Percentiles rank a stretch among this genome's conserved stretches.
Conservation (phyloP, 1,284 basidiomycete genomes). For the Ceratobasidium sp. region DNA sequence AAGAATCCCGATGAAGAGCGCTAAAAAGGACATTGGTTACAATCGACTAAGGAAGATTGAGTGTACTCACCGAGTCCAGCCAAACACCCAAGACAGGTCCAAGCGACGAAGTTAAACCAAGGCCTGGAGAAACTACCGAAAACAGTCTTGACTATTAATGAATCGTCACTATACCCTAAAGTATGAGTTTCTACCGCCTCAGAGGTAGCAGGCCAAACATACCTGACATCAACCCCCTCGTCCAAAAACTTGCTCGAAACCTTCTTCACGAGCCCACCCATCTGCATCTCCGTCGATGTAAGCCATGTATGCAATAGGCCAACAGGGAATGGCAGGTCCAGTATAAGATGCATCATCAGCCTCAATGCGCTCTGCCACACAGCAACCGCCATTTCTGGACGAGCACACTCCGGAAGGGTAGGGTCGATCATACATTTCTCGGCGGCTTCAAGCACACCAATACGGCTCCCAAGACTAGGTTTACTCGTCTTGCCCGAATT, state of each 20-base stretch:
- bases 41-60: neutral
- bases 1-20: slow-evolving; percentile 25
- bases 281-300: slow-evolving; percentile 12
- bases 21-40: neutral
- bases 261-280: slow-evolving; percentile 14
- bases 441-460: slow-evolving; percentile 16
- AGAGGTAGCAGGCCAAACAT: neutral
- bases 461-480: neutral
- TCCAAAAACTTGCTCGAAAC: slow-evolving; percentile 28
- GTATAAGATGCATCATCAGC: slow-evolving; percentile 28
- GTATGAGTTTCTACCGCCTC: neutral
- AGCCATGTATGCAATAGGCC: slow-evolving; percentile 34
- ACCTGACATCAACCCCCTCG: slow-evolving; percentile 4
- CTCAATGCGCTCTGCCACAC: slow-evolving; percentile 26
- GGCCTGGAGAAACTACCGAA: slow-evolving; percentile 37
- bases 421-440: slow-evolving; percentile 22
- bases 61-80: slow-evolving; percentile 22
- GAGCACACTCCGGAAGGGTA: slow-evolving; percentile 17
- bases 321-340: slow-evolving; percentile 40
- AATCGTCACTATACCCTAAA: slow-evolving; percentile 8
- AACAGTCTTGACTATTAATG: slow-evolving; percentile 14
- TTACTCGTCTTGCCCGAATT: neutral
- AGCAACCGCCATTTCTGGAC: neutral
- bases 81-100: slow-evolving; percentile 17
- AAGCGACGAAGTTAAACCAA: slow-evolving; percentile 37